Evolutionary conservation across 1,284 basidiomycete genomes (phyloP).

Genomic region (Erythrobasidium hasegawianum): DNA sequence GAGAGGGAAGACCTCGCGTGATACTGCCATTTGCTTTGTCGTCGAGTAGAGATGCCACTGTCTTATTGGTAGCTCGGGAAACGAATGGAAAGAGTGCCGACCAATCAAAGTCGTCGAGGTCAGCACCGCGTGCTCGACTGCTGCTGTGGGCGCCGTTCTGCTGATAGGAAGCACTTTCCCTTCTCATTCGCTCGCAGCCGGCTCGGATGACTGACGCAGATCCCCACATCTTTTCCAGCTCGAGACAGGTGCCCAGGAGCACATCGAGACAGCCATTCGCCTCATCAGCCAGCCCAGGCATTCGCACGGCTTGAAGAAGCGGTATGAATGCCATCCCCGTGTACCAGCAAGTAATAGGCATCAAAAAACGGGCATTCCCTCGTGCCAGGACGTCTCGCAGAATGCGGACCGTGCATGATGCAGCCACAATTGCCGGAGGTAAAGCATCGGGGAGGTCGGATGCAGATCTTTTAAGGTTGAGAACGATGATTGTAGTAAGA

Average conservation of each 20-base stretch:
- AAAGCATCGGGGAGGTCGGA: background rate
- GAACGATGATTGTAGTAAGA: background rate
- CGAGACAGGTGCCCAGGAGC: background rate
- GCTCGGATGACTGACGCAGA: background rate
- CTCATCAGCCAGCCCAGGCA: background rate
- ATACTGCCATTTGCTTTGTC: conserved; percentile 2
- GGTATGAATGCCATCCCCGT: background rate
- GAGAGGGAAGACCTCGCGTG: background rate
- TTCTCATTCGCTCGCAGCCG: background rate
- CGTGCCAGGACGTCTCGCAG: background rate
- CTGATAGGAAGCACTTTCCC: background rate
- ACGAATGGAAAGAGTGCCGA: background rate
- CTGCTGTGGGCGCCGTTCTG: background rate
- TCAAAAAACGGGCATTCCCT: background rate
- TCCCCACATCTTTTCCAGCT: conserved; percentile 7
- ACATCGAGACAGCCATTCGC: background rate
- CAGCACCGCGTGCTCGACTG: background rate
- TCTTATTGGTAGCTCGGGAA: background rate
- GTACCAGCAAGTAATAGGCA: conserved; percentile 1
- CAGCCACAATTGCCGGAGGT: conserved; percentile 1
- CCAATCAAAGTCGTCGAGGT: background rate
- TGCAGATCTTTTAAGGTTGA: background rate
- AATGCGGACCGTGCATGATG: background rate
- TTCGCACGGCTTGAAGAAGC: background rate
- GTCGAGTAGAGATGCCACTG: background rate